Conservation (phyloP, 768 basidiomycete genomes). For the Xerocomellus amylosporus region DNA sequence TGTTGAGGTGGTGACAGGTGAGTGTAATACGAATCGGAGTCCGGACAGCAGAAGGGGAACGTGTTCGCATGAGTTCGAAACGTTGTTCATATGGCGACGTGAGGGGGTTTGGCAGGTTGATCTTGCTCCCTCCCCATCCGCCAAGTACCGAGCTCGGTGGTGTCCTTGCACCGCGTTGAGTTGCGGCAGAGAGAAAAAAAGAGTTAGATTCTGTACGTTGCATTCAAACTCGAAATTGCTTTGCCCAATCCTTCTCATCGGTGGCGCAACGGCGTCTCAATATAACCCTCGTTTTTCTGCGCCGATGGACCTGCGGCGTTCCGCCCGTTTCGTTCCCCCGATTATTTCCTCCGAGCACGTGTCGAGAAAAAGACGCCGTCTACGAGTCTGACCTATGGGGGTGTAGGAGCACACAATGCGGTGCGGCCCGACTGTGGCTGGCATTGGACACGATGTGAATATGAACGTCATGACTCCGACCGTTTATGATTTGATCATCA, state of each 20-base stretch:
- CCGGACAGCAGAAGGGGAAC: not conserved
- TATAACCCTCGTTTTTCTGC: not conserved
- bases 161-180: not conserved
- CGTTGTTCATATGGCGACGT: conserved; percentile 1
- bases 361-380: conserved; percentile 13
- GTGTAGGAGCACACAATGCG: not conserved
- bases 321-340: not conserved
- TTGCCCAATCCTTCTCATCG: too few species aligned
- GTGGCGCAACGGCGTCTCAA: not conserved
- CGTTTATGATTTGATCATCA: conserved; percentile 12
- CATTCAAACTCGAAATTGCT: not conserved
- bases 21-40: conserved; percentile 5
- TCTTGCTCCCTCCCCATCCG: not conserved
- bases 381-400: not conserved
- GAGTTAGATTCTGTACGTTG: too few species aligned
- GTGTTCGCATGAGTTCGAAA: conserved; percentile 7
- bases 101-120: not conserved
- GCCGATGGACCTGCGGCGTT: too few species aligned
- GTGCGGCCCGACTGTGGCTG: conserved; percentile 10
- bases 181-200: not conserved
- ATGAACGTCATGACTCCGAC: conserved; percentile 2
- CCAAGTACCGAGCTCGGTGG: not conserved
- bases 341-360: conserved; percentile 14
- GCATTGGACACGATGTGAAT: conserved; percentile 4
- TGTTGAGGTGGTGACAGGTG: conserved; percentile 19